A percentile compares a stretch with the other conserved stretches of the same genome.
Conservation (phyloP, 1,139 yeast species). For the Kazachstania sp. region DNA sequence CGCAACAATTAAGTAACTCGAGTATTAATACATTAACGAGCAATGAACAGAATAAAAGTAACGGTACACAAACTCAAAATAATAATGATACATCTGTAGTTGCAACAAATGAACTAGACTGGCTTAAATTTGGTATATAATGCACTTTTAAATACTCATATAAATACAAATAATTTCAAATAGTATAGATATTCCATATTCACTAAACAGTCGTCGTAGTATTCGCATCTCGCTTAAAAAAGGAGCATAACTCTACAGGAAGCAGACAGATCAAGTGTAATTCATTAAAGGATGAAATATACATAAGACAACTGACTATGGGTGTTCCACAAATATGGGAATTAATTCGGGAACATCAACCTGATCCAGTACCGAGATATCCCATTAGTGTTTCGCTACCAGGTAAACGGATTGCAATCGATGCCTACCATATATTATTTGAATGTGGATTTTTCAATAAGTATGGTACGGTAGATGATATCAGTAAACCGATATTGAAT, state of each 20-base stretch:
- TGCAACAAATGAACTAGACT: conserved; percentile 27
- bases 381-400: conserved; percentile 3
- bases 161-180: background rate
- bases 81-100: background rate
- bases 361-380: conserved; percentile 2
- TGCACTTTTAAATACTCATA: background rate
- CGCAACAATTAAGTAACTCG: conserved; percentile 27
- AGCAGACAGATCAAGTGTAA: too few species aligned
- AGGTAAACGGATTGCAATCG: conserved; percentile 54
- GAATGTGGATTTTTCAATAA: conserved; percentile 36
- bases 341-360: conserved; percentile 30
- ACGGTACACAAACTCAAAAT: background rate
- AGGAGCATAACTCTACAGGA: too few species aligned
- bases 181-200: background rate
- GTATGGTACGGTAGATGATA: background rate
- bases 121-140: conserved; percentile 32
- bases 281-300: too few species aligned
- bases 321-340: conserved; percentile 57
- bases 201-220: background rate
- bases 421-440: conserved; percentile 59
- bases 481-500: conserved; percentile 30
- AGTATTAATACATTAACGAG: background rate
- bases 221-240: background rate
- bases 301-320: conserved; percentile 33
- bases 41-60: too few species aligned